Percentiles rank a stretch among this genome's conserved stretches.
Conservation (phyloP, 148 eudicot genomes). For the Rhododendron simsii region DNA sequence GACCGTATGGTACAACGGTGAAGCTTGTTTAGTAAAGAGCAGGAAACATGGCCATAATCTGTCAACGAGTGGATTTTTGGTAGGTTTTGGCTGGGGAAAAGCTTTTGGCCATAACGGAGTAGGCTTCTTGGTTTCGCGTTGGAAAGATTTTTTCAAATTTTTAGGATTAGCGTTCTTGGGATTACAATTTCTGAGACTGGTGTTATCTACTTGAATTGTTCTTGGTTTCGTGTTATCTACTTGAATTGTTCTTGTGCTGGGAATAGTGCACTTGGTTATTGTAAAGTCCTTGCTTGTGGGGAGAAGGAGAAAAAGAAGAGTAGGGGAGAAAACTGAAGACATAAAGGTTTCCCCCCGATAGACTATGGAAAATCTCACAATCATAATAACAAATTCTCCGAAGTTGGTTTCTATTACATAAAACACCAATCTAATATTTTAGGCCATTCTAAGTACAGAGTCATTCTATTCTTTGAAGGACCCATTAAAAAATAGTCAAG, state of each 20-base stretch:
- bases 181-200: background rate
- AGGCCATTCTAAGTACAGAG: background rate
- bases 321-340: background rate
- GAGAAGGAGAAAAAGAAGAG: background rate
- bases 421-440: background rate
- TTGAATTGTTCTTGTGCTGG: too few relatives aligned
- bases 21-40: background rate
- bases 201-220: background rate
- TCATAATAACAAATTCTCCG: background rate
- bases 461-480: background rate
- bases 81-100: background rate
- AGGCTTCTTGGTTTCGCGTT: background rate
- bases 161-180: background rate
- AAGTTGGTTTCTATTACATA: background rate
- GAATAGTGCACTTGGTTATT: background rate
- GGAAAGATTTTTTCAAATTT: background rate
- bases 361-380: background rate
- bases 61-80: background rate
- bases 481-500: background rate
- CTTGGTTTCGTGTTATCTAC: too few relatives aligned
- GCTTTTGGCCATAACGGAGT: background rate
- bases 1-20: background rate
- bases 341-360: background rate
- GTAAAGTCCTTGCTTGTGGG: background rate
- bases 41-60: background rate